Conservation (phyloP, 805 yeast genomes). For the Wickerhamiella occidentalis region DNA sequence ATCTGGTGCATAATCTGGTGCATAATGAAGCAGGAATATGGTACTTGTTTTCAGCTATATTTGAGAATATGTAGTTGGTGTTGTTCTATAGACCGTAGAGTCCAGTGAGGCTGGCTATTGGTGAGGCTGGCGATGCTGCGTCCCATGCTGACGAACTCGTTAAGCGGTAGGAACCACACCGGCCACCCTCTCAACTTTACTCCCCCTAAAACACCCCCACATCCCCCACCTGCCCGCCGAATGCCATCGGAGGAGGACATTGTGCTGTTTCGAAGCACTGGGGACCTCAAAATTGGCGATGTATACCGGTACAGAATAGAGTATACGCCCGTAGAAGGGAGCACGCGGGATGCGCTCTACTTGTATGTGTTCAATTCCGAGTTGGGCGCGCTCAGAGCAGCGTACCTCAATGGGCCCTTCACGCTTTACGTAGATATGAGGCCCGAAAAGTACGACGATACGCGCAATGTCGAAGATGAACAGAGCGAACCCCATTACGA, state of each 20-base stretch:
- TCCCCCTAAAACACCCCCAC: too few species aligned
- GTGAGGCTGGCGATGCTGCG: too few species aligned
- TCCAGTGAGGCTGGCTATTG: too few species aligned
- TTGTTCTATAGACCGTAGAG: too few species aligned
- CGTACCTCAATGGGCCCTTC: slow-evolving; percentile 83
- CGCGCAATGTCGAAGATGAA: slow-evolving; percentile 26
- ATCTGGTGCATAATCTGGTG: too few species aligned
- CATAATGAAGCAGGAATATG: too few species aligned
- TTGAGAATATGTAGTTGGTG: too few species aligned
- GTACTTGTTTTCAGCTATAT: too few species aligned
- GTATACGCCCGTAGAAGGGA: slow-evolving; percentile 33
- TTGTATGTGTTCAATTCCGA: slow-evolving; percentile 57
- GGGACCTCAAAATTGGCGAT: slow-evolving; percentile 37
- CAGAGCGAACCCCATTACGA: slow-evolving; percentile 32
- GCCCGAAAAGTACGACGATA: slow-evolving; percentile 45
- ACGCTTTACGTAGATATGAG: slow-evolving; percentile 72
- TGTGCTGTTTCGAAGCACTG: slow-evolving; percentile 17
- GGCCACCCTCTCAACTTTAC: too few species aligned
- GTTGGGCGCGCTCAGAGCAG: slow-evolving; percentile 61
- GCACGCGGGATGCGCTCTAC: slow-evolving; percentile 20
- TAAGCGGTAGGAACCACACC: too few species aligned
- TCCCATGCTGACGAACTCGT: too few species aligned
- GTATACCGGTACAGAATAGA: slow-evolving; percentile 42
- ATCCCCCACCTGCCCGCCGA: too few species aligned
- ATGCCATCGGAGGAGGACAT: background rate